A percentile compares a stretch with the other conserved stretches of the same genome.
Evolutionary conservation across 2,329 filamentous ascomycete species (phyloP).

Genomic region (Penicillium hesseltinei): DNA sequence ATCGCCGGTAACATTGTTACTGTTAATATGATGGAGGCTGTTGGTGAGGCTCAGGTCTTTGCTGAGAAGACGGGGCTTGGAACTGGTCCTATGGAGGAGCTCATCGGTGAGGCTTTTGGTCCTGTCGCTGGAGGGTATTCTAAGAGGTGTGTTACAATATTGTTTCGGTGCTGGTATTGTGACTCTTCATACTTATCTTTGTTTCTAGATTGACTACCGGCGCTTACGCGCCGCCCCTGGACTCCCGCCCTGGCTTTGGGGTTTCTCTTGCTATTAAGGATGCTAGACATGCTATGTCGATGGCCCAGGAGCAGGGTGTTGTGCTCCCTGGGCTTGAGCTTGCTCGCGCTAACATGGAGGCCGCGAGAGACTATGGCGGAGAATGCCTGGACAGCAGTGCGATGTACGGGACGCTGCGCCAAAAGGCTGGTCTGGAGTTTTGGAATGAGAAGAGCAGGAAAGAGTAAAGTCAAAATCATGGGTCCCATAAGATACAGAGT

Average conservation of each 20-base stretch:
- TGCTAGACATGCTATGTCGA: conserved; percentile 35
- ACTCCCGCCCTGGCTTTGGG: conserved; percentile 37
- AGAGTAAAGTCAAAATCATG: conserved; percentile 8
- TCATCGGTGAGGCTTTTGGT: conserved; percentile 47
- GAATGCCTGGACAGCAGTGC: conserved; percentile 41
- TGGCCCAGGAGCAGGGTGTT: conserved; percentile 33
- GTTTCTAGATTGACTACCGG: conserved; percentile 41
- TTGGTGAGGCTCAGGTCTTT: conserved; percentile 48
- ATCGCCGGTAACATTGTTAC: conserved; percentile 48
- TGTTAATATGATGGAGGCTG: conserved; percentile 46
- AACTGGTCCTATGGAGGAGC: conserved; percentile 41
- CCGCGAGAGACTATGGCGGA: conserved; percentile 36
- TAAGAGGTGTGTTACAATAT: conserved; percentile 31
- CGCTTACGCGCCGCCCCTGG: conserved; percentile 41
- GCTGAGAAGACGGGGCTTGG: conserved; percentile 48
- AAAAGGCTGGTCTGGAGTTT: conserved; percentile 38
- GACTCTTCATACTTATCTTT: background rate
- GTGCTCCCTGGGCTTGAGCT: conserved; percentile 35
- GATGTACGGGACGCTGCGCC: conserved; percentile 39
- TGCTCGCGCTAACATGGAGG: conserved; percentile 37
- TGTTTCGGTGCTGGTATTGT: background rate
- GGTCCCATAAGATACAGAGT: background rate
- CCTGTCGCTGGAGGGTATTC: conserved; percentile 45
- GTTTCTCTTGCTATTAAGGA: conserved; percentile 41
- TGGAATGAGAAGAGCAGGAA: conserved; percentile 41